Evolutionary conservation across 805 yeast species (phyloP).

Genomic region (Candida hungchunana): DNA sequence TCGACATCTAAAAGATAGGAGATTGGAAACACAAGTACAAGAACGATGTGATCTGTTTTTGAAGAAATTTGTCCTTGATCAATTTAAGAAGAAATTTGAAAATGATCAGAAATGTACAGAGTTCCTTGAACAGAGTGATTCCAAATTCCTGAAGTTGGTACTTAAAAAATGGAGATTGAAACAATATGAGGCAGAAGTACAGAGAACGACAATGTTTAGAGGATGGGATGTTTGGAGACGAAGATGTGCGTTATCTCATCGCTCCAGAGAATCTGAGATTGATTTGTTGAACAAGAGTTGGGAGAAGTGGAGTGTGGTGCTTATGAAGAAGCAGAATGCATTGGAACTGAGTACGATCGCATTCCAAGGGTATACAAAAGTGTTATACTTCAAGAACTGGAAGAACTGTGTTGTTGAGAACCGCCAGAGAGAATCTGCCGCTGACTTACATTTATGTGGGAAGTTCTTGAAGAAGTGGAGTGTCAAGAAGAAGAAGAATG

Average conservation of each 20-base stretch:
- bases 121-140: neutral
- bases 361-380: conserved; percentile 14
- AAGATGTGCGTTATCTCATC: neutral
- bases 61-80: conserved; percentile 12
- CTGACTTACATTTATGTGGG: conserved; percentile 6
- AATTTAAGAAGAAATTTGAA: conserved; percentile 16
- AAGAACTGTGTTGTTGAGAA: neutral
- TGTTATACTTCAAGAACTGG: conserved; percentile 22
- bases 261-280: conserved; percentile 5
- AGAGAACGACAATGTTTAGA: neutral
- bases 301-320: conserved; percentile 10
- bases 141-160: neutral
- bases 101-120: conserved; percentile 5
- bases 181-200: conserved; percentile 1
- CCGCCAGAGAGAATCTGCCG: neutral
- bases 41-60: conserved; percentile 7
- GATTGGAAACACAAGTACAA: conserved; percentile 9
- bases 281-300: neutral
- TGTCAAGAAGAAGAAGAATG: neutral
- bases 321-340: conserved; percentile 6
- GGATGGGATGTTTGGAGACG: conserved; percentile 13
- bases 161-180: conserved; percentile 15
- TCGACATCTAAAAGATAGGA: conserved; percentile 3
- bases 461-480: conserved; percentile 9
- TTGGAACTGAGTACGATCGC: conserved; percentile 15